Conservation (phyloP, 306 rosid species). For the Vicia faba region DNA sequence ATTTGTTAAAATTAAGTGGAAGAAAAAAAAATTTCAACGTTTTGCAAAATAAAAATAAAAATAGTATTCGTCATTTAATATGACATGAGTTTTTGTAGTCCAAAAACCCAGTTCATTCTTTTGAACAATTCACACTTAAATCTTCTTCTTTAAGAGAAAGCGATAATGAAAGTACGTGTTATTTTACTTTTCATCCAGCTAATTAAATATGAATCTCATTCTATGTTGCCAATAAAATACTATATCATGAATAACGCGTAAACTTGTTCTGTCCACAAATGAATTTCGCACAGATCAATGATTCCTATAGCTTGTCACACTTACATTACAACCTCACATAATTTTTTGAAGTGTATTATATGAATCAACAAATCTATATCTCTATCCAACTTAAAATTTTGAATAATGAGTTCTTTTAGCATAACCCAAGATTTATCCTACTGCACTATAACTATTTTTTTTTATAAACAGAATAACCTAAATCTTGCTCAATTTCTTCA, state of each 20-base stretch:
- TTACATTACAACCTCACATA: background rate
- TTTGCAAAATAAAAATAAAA: too few relatives aligned
- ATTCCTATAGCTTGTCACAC: background rate
- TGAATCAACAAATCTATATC: background rate
- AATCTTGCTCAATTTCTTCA: background rate
- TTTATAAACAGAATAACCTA: background rate
- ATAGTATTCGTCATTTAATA: too few relatives aligned
- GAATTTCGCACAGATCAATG: slow-evolving; percentile 22
- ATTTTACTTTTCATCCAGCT: background rate
- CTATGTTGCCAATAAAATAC: background rate
- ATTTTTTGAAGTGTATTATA: background rate
- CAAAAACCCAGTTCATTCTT: too few relatives aligned
- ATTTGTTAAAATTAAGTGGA: too few relatives aligned
- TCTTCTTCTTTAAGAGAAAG: too few relatives aligned
- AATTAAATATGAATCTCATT: background rate
- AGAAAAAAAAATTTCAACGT: too few relatives aligned
- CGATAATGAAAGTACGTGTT: too few relatives aligned
- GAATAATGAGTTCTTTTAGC: background rate
- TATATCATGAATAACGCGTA: background rate
- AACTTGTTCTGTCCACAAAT: slow-evolving; percentile 10
- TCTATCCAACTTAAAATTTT: background rate
- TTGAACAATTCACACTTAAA: too few relatives aligned
- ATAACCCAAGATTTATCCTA: background rate
- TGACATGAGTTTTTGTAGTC: too few relatives aligned
- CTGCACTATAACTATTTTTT: too few relatives aligned